Evolutionary conservation across 306 rosid species (phyloP), one percentile per base, ranked within the genome.

Genomic region (Begonia masoniana): DNA sequence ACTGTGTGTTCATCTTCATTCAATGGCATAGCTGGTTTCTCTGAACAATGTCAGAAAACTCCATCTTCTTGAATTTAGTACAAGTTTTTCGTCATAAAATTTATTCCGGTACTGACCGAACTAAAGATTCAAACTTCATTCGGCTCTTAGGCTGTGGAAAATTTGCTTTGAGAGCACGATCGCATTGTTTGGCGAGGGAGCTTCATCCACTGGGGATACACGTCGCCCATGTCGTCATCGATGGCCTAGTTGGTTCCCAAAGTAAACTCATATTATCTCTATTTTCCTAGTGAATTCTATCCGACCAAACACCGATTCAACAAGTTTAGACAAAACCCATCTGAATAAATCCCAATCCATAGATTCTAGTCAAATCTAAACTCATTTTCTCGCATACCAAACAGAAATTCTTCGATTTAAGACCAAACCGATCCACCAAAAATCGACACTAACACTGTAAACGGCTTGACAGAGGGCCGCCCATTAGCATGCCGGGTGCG

Each of bases 131-230:
- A 26, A 26, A 26, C 35, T 26, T 26, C 5, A 13, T 14, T 4
- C 54, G 26, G 35, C 64, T 24, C 64, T 24, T 71, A 91, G 99
- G 99, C 58, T 86, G 99, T 63, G 99, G 99, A 55, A 91, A 91
- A 70, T 91, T 91, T 52, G 97, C 97, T 0, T 68, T 85, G 62
- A 83, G 97, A 60, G 97, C 79, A 12, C 71, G 85, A 2, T 79
- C 97, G n/a, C 97, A 83, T 54, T 91, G 99, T 23, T 24, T 91
- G 65, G 89, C 99, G 1, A 86, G 66, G 62, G 99, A 91, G 77
- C 82, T 86, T 59, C 99, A 91, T 41, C 79, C 88, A 1, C 70
- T 68, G 13, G 99, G 99, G 41, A 80, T 91, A 66, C 99, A 91
- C 80, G 72, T 91, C 16, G 96, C 96, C 1, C 99, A 91, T 64